Conservation (phyloP, 2,329 filamentous ascomycete species). For the Emergomyces orientalis region DNA sequence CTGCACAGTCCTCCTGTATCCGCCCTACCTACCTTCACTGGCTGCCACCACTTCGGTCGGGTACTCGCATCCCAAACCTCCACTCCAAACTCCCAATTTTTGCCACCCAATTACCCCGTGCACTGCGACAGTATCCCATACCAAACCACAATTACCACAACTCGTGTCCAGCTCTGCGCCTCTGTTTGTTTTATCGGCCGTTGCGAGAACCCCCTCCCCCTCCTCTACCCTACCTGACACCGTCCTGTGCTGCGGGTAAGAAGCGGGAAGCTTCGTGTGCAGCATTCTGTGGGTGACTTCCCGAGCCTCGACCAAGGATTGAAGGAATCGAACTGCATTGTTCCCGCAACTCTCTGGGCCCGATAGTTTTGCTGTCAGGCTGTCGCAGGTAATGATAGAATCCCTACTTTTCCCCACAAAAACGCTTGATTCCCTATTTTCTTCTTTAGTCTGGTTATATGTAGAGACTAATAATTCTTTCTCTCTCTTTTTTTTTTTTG, state of each 20-base stretch:
- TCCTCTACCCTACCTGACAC: too few relatives aligned
- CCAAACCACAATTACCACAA: neutral
- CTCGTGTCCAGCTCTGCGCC: neutral
- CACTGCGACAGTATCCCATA: neutral
- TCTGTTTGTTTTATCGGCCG: neutral
- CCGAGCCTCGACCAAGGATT: conserved; percentile 2
- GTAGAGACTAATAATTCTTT: neutral
- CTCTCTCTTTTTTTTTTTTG: neutral
- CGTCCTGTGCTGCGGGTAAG: neutral
- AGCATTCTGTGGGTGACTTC: neutral
- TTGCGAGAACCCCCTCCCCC: too few relatives aligned
- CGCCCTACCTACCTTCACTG: neutral
- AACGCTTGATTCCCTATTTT: too few relatives aligned
- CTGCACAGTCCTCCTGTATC: too few relatives aligned
- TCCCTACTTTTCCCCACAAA: neutral
- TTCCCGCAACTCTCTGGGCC: too few relatives aligned
- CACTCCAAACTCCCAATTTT: neutral
- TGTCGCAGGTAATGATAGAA: conserved; percentile 2
- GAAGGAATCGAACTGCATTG: neutral
- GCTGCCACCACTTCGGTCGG: neutral
- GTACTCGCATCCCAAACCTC: neutral
- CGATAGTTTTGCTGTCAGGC: neutral
- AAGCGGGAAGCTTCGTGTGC: neutral
- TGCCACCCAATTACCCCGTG: neutral
- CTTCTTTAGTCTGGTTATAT: neutral